Percentiles rank a stretch among this genome's conserved stretches.
phyloP scores from a whole-genome alignment of 352 stramenopile species.

The Globisporangium cederbergense region DNA sequence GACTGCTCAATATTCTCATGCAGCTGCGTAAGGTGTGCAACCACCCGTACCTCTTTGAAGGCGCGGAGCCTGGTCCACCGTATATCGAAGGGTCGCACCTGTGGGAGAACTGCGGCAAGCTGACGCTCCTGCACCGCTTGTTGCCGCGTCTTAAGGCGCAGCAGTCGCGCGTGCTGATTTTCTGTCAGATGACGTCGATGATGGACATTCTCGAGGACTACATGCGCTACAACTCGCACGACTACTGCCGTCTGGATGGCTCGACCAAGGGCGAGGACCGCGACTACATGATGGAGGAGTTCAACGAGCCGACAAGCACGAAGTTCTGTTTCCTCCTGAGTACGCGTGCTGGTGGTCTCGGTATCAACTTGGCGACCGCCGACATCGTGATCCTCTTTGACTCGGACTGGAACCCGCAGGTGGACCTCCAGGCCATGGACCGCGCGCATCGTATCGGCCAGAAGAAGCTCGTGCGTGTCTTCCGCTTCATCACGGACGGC shows the following conservation, averaged over 20 bases:
- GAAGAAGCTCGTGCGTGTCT: conserved; percentile 98
- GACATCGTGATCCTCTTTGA: conserved; percentile 99
- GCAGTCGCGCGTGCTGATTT: conserved; percentile 96
- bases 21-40: conserved; percentile 99
- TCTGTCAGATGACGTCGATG: conserved; percentile 99
- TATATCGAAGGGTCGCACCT: conserved; percentile 96
- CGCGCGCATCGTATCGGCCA: conserved; percentile 97
- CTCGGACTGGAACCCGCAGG: conserved; percentile 98
- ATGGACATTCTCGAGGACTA: conserved; percentile 99
- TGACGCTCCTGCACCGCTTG: conserved; percentile 96
- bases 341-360: conserved; percentile 94
- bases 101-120: conserved; percentile 98
- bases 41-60: conserved; percentile 99
- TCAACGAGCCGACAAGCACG: conserved; percentile 94
- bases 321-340: conserved; percentile 98
- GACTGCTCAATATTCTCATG: conserved; percentile 98
- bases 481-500: conserved; percentile 97
- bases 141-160: conserved; percentile 84
- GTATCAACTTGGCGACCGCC: conserved; percentile 98
- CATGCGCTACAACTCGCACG: conserved; percentile 87
- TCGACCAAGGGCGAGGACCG: conserved; percentile 85
- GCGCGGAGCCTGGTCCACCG: conserved; percentile 95
- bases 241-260: conserved; percentile 84
- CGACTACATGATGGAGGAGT: conserved; percentile 95
- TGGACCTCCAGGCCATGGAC: conserved; percentile 98